Base-by-base conservation (phyloP, 2,329 filamentous ascomycete genomes). In the Alternaria dauci region DNA sequence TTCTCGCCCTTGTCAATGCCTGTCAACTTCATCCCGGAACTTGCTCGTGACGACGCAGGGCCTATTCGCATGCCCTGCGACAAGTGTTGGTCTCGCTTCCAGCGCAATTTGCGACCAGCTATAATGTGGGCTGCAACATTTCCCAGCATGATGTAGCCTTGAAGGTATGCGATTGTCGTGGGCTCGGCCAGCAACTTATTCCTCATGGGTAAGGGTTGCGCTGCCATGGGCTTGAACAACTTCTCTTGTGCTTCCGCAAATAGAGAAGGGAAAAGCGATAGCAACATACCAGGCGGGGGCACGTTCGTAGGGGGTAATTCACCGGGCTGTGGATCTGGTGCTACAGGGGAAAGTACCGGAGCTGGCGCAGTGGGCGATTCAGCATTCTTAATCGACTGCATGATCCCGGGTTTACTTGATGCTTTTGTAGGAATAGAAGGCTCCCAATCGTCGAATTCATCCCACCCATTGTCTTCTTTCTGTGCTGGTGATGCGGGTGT, bases 21-120 rank as follows among this genome's bases (percentile, higher is more conserved):
- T 0, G 90, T 87, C 20, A 98, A 86, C 79, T 97, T 98, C 94
- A 98, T 97, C 4, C 94, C 88, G n/a, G 85, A 90, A 32, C 81
- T 80, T 68, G 85, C 89, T 52, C 81, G 78, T 70, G 91, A 92
- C 16, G 88, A 88, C 1, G 92, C 92, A 20, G 87, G 87, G 0
- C 88, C 88, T 62, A 98, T 96, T 58, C 91, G 89, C 91, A 96
- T 97, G 72, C 90, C 89, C 77, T 97, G 93, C 1, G 91, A 87
- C 12, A 98, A 83, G 63, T 93, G 88, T 63, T 88, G 90, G 78
- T 98, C 94, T 55, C 94, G 87, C 76, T 96, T 94, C 94, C 94
- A 98, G 58, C 94, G 90, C 52, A 91, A 82, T 71, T 92, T 93
- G 59, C 94, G 89, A 11, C 94, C 94, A 1, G 92, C 91, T 58